Base-by-base conservation (phyloP, 1,284 basidiomycete species). In the Fistulina hepatica region DNA sequence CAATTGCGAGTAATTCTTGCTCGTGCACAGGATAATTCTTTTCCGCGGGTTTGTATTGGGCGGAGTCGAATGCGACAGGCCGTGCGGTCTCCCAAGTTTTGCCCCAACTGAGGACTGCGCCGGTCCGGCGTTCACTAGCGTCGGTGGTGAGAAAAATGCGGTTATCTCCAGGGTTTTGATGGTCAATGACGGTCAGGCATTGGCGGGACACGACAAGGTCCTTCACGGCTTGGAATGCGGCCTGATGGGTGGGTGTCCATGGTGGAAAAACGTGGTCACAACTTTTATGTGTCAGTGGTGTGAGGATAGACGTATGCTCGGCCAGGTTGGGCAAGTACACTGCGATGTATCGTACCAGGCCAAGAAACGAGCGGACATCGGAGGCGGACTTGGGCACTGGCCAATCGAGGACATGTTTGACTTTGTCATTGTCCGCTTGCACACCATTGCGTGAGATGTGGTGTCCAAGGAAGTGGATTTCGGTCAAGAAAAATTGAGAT, bases 1-100 rank as follows among this genome's bases (percentile, higher is more conserved):
- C 37, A 21, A 65, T 57, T 0, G 57, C 60, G 0, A 63, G 40
- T 1, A 62, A 24, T 35, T 62, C 57, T 31, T 62, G 56, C 44
- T 64, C 51, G 39, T 60, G 56, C 2, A 58, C 50, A 8, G 51
- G 47, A 40, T 60, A 61, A 36, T 58, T 58, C 4, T 51, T 21
- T 37, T 62, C 46, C 1, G 59, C 53, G 1, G 42, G 37, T 7
- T 52, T 56, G 22, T 63, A 47, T 20, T 50, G 44, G 16, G 36
- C 33, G 0, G 52, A 57, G 17, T 58, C 52, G 30, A 47, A 63
- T 0, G 56, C 55, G 0, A 61, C 57, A 0, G 55, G 58, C 2
- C 48, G 32, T 2, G 52, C 52, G 4, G 48, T 50, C 20, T 56
- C 50, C 48, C 52, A 52, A n/a, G 45, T 47, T 9, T 21, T 16